Evolutionary conservation across 2,329 filamentous ascomycete species (phyloP).

Genomic region (Emericellopsis atlantica): DNA sequence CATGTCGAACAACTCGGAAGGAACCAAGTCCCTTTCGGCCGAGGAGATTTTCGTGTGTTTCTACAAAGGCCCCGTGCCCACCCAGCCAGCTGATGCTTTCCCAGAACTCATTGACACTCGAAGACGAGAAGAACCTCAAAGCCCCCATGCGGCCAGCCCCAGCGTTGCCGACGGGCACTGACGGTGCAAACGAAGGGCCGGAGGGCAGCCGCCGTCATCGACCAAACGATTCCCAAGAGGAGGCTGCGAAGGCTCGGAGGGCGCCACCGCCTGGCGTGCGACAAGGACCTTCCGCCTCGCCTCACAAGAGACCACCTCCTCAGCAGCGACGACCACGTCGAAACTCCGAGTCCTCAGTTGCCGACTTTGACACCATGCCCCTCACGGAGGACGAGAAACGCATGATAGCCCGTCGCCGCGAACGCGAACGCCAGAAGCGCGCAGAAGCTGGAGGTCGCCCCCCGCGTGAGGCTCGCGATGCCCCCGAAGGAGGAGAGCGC

Average conservation of each 20-base stretch:
- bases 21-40: slow-evolving; percentile 35
- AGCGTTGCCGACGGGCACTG: slow-evolving; percentile 11
- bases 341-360: slow-evolving; percentile 69
- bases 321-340: slow-evolving; percentile 45
- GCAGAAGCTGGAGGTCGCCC: slow-evolving; percentile 3
- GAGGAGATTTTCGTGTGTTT: slow-evolving; percentile 68
- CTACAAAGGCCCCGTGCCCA: not conserved
- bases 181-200: slow-evolving; percentile 34
- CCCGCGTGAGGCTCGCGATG: slow-evolving; percentile 7
- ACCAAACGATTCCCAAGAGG: slow-evolving; percentile 53
- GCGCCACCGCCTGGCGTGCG: slow-evolving; percentile 17
- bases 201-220: slow-evolving; percentile 35
- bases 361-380: slow-evolving; percentile 43
- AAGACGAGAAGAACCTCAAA: slow-evolving; percentile 35
- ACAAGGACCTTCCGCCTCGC: slow-evolving; percentile 7
- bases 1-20: slow-evolving; percentile 36
- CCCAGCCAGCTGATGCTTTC: slow-evolving; percentile 4
- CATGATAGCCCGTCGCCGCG: slow-evolving; percentile 21
- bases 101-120: slow-evolving; percentile 56
- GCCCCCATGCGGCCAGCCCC: slow-evolving; percentile 16
- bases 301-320: slow-evolving; percentile 15
- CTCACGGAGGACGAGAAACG: slow-evolving; percentile 40
- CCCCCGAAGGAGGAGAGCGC: not conserved
- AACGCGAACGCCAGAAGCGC: slow-evolving; percentile 11
- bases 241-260: slow-evolving; percentile 39